Evolutionary conservation across 2,329 filamentous ascomycete species (phyloP).

Genomic region (Ophiostoma novo-ulmi): DNA sequence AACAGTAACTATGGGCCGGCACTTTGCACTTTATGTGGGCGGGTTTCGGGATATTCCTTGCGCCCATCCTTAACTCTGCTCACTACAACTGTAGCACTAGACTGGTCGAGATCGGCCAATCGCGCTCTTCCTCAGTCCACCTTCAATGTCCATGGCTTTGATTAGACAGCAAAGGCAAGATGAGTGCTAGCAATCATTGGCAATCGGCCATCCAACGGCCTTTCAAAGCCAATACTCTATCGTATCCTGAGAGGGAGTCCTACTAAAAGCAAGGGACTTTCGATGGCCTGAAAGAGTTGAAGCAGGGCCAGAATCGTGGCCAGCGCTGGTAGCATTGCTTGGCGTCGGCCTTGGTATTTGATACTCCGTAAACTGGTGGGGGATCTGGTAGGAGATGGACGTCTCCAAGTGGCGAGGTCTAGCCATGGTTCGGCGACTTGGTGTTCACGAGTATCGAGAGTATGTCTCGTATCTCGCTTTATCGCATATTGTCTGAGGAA

Average conservation of each 20-base stretch:
- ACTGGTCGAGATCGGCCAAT: not conserved
- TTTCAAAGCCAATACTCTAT: no score
- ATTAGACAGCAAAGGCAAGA: no score
- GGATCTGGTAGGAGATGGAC: not conserved
- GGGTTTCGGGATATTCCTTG: not conserved
- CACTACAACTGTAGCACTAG: not conserved
- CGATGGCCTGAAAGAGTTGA: no score
- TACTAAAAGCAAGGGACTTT: no score
- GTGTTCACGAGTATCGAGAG: not conserved
- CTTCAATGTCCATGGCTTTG: no score
- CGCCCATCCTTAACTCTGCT: not conserved
- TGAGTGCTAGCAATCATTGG: no score
- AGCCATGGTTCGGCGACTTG: not conserved
- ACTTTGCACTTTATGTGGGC: not conserved
- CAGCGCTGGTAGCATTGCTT: not conserved
- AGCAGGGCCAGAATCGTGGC: no score
- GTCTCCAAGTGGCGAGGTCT: no score
- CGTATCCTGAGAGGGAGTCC: no score
- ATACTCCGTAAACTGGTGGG: not conserved
- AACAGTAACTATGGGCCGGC: constrained; percentile 6
- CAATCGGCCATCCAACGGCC: no score
- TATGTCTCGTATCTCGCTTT: not conserved
- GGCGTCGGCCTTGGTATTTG: no score
- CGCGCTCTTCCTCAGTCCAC: not conserved
- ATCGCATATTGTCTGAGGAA: not conserved